phyloP scores from a whole-genome alignment of 352 stramenopile genomes.

The Phytopythium chamaehyphon region DNA sequence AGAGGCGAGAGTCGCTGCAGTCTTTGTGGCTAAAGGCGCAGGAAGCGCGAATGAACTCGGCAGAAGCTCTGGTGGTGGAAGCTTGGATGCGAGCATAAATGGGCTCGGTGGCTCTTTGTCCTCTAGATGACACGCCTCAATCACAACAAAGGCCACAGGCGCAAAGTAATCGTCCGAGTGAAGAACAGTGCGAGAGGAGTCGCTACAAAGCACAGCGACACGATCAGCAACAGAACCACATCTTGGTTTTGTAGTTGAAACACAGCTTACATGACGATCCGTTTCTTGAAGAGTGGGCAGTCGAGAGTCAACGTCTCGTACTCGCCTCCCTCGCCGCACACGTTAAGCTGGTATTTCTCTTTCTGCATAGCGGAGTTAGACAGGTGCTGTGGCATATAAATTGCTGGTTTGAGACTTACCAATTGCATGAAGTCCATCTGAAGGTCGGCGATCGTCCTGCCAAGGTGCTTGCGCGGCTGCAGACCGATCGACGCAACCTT shows the following conservation, averaged over 20 bases:
- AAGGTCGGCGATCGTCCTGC: slow-evolving; percentile 84
- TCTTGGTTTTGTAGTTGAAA: background rate
- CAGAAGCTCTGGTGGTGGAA: slow-evolving; percentile 11
- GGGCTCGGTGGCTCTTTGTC: slow-evolving; percentile 62
- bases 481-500: slow-evolving; percentile 95
- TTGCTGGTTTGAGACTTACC: slow-evolving; percentile 14
- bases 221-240: background rate
- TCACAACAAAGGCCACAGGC: slow-evolving; percentile 90
- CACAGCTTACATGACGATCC: slow-evolving; percentile 80
- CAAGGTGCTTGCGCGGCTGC: slow-evolving; percentile 78
- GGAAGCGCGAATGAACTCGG: background rate
- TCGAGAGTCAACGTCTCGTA: slow-evolving; percentile 99
- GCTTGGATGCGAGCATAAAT: slow-evolving; percentile 32
- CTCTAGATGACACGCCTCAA: slow-evolving; percentile 89
- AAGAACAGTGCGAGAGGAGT: slow-evolving; percentile 90
- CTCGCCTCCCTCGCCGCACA: slow-evolving; percentile 98
- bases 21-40: background rate
- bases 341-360: slow-evolving; percentile 96
- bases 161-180: slow-evolving; percentile 91
- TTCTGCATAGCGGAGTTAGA: slow-evolving; percentile 38
- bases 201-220: slow-evolving; percentile 26
- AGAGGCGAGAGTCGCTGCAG: slow-evolving; percentile 7
- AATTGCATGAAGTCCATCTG: slow-evolving; percentile 89
- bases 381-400: slow-evolving; percentile 9
- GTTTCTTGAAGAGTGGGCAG: slow-evolving; percentile 93